Percentiles rank a stretch among this genome's conserved stretches.
phyloP scores from a whole-genome alignment of 139 green algal genomes.

The Trebouxia sp. region DNA sequence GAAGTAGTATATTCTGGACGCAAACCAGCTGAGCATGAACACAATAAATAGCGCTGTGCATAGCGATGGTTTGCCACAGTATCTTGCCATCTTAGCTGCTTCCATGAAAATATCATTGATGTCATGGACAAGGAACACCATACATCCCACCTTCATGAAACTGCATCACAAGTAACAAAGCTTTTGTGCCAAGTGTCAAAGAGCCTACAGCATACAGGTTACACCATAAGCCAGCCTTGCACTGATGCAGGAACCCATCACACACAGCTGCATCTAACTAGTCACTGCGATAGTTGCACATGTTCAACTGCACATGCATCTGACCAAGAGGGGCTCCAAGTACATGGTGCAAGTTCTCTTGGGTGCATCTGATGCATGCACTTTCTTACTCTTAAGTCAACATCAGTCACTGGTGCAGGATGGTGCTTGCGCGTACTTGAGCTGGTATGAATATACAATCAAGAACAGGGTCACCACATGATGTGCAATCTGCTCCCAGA shows the following conservation, averaged over 20 bases:
- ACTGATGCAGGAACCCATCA: not conserved
- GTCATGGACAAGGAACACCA: constrained; percentile 86
- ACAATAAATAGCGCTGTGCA: constrained; percentile 42
- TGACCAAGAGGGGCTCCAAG: too few relatives aligned
- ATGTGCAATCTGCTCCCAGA: constrained; percentile 76
- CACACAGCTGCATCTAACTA: too few relatives aligned
- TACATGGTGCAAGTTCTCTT: not conserved
- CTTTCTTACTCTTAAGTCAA: not conserved
- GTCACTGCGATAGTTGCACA: too few relatives aligned
- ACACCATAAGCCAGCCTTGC: not conserved
- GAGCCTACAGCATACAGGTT: not conserved
- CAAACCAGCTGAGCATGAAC: constrained; percentile 77
- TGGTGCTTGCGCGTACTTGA: constrained; percentile 53
- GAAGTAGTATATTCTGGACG: constrained; percentile 64
- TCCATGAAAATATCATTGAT: constrained; percentile 89
- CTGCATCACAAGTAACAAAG: constrained; percentile 25
- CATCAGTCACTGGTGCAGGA: not conserved
- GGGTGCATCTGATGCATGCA: not conserved
- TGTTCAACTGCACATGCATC: too few relatives aligned
- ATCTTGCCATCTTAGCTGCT: constrained; percentile 76
- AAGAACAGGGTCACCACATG: constrained; percentile 81
- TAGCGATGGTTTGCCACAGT: constrained; percentile 46
- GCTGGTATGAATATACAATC: constrained; percentile 69
- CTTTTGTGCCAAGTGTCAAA: not conserved
- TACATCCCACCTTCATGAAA: constrained; percentile 76